Percentiles rank a stretch among this genome's conserved stretches.
phyloP scores from a whole-genome alignment of 2,329 filamentous ascomycete genomes.

The Colletotrichum sp. region DNA sequence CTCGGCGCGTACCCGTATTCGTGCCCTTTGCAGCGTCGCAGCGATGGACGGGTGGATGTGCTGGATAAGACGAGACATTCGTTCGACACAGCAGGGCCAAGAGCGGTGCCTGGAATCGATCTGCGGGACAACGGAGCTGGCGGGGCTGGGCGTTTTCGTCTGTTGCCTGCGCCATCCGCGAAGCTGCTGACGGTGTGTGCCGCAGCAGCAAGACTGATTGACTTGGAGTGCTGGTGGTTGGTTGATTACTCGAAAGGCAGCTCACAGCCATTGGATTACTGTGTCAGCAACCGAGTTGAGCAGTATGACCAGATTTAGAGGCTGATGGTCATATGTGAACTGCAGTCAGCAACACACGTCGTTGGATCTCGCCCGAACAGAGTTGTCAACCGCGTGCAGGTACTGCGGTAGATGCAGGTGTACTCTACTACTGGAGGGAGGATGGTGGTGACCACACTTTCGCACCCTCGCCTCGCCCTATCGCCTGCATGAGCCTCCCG shows the following conservation, averaged over 20 bases:
- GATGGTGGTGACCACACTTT: background rate
- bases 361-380: background rate
- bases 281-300: background rate
- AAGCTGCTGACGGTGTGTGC: background rate
- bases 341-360: background rate
- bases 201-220: background rate
- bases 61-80: background rate
- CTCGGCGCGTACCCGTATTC: background rate
- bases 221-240: background rate
- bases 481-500: slow-evolving; percentile 11
- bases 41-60: background rate
- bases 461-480: background rate
- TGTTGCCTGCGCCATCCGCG: background rate
- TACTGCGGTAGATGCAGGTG: background rate
- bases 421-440: background rate
- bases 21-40: background rate
- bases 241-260: background rate
- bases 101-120: slow-evolving; percentile 17
- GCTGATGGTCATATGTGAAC: background rate
- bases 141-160: background rate
- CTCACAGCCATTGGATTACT: background rate
- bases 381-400: background rate
- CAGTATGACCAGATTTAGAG: background rate
- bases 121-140: background rate
- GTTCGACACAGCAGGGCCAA: slow-evolving; percentile 6